Base-by-base conservation (phyloP, 1,139 yeast genomes). In the Nakaseomyces uthaithaninus region DNA sequence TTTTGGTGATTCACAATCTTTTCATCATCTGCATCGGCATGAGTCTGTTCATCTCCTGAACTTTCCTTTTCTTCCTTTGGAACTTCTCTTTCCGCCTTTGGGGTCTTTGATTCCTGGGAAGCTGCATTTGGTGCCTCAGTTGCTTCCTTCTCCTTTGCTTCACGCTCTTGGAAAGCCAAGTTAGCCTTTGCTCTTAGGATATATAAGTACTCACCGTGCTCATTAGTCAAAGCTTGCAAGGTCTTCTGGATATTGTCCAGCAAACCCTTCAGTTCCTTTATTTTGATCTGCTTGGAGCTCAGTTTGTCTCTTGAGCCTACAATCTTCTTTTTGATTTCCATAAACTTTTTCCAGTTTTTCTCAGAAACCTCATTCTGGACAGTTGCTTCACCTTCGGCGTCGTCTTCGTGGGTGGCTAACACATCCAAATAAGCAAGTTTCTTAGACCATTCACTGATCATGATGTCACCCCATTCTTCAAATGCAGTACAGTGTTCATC, bases 161-260 rank as follows among this genome's bases (percentile, higher is more conserved):
- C 89, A 50, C 93, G 74, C 45, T 68, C 65, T 63, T 86, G 95
- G 60, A 83, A 81, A 14, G 81, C 80, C 34, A 83, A 64, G 55
- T 87, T 89, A 15, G 94, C 94, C 58, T 79, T 75, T 11, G 94
- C 89, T 54, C 95, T 72, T 44, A 81, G 68, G 39, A 84, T 72
- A 44, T 78, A 76, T 50, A 85, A 65, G 56, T 77, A 81, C 47
- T 80, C 80, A 23, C 79, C 82, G 42, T 81, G 75, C 56, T 87
- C 95, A 45, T 76, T 72, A 25, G 75, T 64, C 42, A 86, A 60
- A 28, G 77, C 66, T 39, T 71, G 68, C 37, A 84, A 65, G 43
- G 85, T 83, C 48, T 68, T 66, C 50, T 77, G 79, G 16, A 82
- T 69, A 43, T 75, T 79, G 19, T 64, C 63, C 43, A 83, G 60